Conservation (phyloP, 805 yeast species). For the Kregervanrija delftensis region DNA sequence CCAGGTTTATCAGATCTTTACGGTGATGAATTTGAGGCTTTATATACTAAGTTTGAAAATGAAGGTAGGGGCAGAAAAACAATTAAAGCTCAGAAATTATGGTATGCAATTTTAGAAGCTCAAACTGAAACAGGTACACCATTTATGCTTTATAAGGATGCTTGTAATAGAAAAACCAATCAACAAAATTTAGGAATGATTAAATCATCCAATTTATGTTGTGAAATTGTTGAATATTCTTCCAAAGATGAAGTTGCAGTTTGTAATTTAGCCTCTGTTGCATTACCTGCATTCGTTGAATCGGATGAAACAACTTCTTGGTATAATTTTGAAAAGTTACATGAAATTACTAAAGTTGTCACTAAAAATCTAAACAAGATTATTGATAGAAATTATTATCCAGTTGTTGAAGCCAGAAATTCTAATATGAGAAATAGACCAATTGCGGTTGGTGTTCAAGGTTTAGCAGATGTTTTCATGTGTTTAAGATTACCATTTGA, state of each 20-base stretch:
- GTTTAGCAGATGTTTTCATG: conserved; percentile 55
- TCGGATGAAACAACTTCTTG: conserved; percentile 34
- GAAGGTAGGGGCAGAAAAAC: conserved; percentile 44
- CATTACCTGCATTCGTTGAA: conserved; percentile 50
- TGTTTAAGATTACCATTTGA: conserved; percentile 50
- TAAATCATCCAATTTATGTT: conserved; percentile 56
- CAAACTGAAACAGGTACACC: conserved; percentile 64
- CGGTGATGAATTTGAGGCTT: conserved; percentile 48
- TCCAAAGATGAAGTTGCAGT: conserved; percentile 54
- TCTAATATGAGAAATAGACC: conserved; percentile 57
- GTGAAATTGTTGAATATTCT: conserved; percentile 58
- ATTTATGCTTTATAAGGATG: conserved; percentile 57
- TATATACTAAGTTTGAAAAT: conserved; percentile 45
- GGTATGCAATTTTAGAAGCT: conserved; percentile 55
- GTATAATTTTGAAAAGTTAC: conserved; percentile 52
- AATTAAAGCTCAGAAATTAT: conserved; percentile 52
- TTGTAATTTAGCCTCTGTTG: conserved; percentile 55
- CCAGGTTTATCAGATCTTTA: conserved; percentile 49
- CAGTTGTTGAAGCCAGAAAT: conserved; percentile 45
- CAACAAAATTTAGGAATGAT: conserved; percentile 55
- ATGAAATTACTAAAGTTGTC: conserved; percentile 47
- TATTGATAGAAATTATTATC: conserved; percentile 51
- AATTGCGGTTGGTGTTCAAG: conserved; percentile 59
- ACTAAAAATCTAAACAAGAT: conserved; percentile 50
- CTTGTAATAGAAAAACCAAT: conserved; percentile 52